Percentiles rank a stretch among this genome's conserved stretches.
phyloP scores from a whole-genome alignment of 768 basidiomycete genomes.

The Chalciporus chontae region DNA sequence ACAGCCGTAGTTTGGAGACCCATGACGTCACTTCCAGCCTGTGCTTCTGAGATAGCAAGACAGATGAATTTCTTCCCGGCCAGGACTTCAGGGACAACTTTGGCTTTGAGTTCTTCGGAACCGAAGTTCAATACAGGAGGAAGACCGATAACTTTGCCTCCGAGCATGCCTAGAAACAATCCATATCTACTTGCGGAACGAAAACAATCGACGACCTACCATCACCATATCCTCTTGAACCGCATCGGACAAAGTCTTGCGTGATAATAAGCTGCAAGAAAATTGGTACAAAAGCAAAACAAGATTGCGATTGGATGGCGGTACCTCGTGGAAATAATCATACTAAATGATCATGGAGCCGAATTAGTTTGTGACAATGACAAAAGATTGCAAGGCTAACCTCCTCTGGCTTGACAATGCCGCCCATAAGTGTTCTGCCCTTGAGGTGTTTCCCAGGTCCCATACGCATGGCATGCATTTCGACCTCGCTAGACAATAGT shows the following conservation, averaged over 20 bases:
- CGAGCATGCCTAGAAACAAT: constrained; percentile 35
- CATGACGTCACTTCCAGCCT: constrained; percentile 67
- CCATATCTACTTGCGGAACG: background rate
- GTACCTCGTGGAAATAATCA: constrained; percentile 68
- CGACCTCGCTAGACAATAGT: constrained; percentile 43
- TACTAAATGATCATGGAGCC: constrained; percentile 36
- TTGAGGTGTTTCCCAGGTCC: constrained; percentile 87
- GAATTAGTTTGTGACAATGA: constrained; percentile 1
- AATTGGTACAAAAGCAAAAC: background rate
- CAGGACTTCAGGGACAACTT: constrained; percentile 48
- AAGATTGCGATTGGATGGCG: constrained; percentile 23
- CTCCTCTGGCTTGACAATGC: constrained; percentile 72
- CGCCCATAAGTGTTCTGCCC: constrained; percentile 70
- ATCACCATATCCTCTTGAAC: constrained; percentile 64
- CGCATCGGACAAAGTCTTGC: constrained; percentile 57
- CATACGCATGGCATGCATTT: constrained; percentile 87
- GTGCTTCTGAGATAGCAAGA: constrained; percentile 74
- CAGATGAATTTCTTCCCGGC: constrained; percentile 67
- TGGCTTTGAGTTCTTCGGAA: constrained; percentile 46
- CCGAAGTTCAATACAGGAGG: constrained; percentile 73
- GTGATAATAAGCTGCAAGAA: constrained; percentile 50
- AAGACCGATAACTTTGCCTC: constrained; percentile 65
- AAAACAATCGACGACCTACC: constrained; percentile 31
- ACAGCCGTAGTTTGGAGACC: constrained; percentile 60
- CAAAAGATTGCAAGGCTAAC: constrained; percentile 31